Evolutionary conservation across 2,329 filamentous ascomycete species (phyloP).

Genomic region (Stagonosporopsis rhizophila): DNA sequence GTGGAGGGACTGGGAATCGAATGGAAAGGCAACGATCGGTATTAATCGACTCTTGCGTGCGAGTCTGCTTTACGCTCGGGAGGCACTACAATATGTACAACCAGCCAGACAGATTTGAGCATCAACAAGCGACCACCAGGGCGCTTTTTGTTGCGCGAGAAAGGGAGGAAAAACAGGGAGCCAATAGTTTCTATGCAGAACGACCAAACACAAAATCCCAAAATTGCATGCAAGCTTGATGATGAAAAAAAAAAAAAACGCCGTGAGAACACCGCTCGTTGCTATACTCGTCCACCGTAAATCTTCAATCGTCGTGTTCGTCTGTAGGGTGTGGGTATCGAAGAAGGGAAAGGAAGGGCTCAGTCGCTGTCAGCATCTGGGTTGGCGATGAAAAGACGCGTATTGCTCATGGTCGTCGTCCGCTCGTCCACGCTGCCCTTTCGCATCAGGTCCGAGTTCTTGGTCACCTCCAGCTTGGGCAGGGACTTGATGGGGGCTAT

Average conservation of each 20-base stretch:
- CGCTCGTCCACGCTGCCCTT: conserved; percentile 85
- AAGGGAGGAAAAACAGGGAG: not conserved
- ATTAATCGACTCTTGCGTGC: conserved; percentile 12
- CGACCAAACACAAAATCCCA: not conserved
- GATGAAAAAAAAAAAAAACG: not conserved
- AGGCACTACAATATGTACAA: conserved; percentile 19
- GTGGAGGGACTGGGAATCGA: not conserved
- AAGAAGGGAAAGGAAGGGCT: conserved; percentile 29
- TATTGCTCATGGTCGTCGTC: conserved; percentile 72
- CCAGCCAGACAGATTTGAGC: no score
- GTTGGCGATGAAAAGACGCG: conserved; percentile 83
- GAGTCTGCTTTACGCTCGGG: conserved; percentile 4
- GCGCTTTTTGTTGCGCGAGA: conserved; percentile 11
- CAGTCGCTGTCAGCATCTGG: conserved; percentile 67
- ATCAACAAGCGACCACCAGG: conserved; percentile 24
- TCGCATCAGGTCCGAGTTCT: conserved; percentile 74
- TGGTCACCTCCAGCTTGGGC: conserved; percentile 52
- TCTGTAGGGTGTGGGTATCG: conserved; percentile 40
- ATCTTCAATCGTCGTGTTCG: conserved; percentile 19
- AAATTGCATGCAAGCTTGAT: not conserved
- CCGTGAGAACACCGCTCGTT: conserved; percentile 10
- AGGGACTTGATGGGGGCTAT: conserved; percentile 58
- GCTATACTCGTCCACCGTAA: conserved; percentile 19
- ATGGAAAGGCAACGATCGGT: conserved; percentile 5
- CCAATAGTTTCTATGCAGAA: conserved; percentile 12